Evolutionary conservation across 208 protist genomes (phyloP).

Genomic region (Naegleria fowleri): DNA sequence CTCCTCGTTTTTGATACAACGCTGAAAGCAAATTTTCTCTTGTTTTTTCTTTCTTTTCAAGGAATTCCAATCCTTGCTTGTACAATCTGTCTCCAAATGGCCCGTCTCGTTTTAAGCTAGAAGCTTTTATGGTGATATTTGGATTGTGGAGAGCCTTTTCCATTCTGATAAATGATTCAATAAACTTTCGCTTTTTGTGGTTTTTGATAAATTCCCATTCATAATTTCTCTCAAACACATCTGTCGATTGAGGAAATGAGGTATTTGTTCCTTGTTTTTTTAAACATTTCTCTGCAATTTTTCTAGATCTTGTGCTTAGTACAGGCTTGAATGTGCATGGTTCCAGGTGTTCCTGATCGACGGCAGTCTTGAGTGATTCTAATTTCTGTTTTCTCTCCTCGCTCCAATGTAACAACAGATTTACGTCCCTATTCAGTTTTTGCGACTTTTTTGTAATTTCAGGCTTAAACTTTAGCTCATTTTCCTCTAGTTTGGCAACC

Average conservation of each 20-base stretch:
- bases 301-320: background rate
- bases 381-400: background rate
- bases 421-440: background rate
- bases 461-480: background rate
- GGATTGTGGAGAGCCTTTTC: background rate
- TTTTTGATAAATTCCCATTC: slow-evolving; percentile 5
- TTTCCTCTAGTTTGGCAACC: background rate
- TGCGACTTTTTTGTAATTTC: background rate
- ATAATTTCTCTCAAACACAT: slow-evolving; percentile 1
- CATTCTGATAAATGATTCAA: background rate
- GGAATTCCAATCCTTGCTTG: background rate
- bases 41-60: background rate
- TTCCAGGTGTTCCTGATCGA: background rate
- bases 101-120: background rate
- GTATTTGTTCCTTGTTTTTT: background rate
- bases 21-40: background rate
- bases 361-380: background rate
- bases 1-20: background rate
- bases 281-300: background rate
- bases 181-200: background rate
- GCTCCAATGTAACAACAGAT: background rate
- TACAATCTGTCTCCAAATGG: background rate
- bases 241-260: background rate
- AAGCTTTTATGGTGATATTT: background rate
- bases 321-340: background rate